Percentiles rank a stretch among this genome's conserved stretches.
phyloP scores from a whole-genome alignment of 129 eudicot genomes.

The Arctium minus region DNA sequence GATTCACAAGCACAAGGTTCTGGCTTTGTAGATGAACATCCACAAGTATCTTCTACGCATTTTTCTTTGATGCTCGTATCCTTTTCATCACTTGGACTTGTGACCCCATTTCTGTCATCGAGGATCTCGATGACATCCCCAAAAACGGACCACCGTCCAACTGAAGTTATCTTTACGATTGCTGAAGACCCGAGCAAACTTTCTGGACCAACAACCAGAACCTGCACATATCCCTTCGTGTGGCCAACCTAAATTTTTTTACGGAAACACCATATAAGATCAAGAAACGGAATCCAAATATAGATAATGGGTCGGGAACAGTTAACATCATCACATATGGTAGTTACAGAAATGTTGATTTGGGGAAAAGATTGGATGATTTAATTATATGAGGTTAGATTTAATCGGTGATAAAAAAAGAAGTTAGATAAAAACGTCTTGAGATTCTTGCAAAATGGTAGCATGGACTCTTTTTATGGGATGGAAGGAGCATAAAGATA shows the following conservation, averaged over 20 bases:
- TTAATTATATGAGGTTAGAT: background rate
- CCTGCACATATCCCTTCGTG: conserved; percentile 96
- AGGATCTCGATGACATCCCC: conserved; percentile 79
- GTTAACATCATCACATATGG: too few species aligned
- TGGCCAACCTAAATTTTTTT: conserved; percentile 72
- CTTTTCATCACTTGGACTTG: conserved; percentile 9
- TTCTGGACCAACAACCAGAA: conserved; percentile 73
- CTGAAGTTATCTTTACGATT: conserved; percentile 71
- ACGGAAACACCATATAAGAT: background rate
- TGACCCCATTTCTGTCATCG: background rate
- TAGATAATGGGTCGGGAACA: too few species aligned
- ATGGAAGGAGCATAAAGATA: background rate
- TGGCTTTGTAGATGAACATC: conserved; percentile 49
- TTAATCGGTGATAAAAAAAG: background rate
- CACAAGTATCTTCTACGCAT: conserved; percentile 45
- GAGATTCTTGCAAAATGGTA: background rate
- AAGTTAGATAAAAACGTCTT: background rate
- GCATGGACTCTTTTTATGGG: background rate
- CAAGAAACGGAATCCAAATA: background rate
- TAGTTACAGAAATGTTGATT: too few species aligned
- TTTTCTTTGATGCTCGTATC: conserved; percentile 8
- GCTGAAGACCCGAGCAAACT: conserved; percentile 89
- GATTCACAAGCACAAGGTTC: conserved; percentile 53
- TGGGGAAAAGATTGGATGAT: background rate
- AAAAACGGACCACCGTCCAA: conserved; percentile 98